Evolutionary conservation across 1,284 basidiomycete species (phyloP).

Genomic region (Veloporphyrellus conicus): DNA sequence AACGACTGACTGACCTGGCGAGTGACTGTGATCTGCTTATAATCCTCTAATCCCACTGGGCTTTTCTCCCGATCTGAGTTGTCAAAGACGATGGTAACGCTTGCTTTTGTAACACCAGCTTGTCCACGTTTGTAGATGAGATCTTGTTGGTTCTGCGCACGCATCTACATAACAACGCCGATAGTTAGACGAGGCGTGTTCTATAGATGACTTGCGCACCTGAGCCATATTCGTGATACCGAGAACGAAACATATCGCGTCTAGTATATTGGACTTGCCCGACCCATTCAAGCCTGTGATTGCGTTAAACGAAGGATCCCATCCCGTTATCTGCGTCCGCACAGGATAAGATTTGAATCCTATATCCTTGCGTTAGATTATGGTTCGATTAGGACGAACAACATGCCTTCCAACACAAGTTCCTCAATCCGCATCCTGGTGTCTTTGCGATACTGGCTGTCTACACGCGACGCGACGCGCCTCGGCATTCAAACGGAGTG

Average conservation of each 20-base stretch:
- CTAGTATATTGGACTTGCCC: constrained; percentile 96
- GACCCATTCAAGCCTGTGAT: constrained; percentile 95
- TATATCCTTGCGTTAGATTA: constrained; percentile 30
- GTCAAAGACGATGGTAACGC: constrained; percentile 98
- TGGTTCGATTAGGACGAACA: accelerated
- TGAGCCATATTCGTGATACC: constrained; percentile 92
- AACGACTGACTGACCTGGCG: constrained; percentile 65
- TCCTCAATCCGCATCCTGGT: constrained; percentile 74
- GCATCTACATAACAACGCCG: constrained; percentile 56
- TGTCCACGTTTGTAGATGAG: constrained; percentile 98
- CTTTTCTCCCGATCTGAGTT: constrained; percentile 90
- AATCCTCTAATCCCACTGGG: constrained; percentile 81
- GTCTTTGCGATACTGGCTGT: background rate
- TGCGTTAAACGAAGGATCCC: constrained; percentile 95
- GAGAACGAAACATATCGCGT: constrained; percentile 96
- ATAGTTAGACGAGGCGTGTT: background rate
- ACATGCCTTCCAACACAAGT: constrained; percentile 68
- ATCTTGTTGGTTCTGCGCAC: constrained; percentile 94
- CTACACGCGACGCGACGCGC: constrained; percentile 27
- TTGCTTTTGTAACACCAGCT: constrained; percentile 95
- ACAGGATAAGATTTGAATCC: constrained; percentile 98
- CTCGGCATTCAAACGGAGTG: constrained; percentile 25
- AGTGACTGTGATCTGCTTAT: constrained; percentile 91
- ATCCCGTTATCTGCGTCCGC: constrained; percentile 89
- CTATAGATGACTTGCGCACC: constrained; percentile 39